Evolutionary conservation across 164 flowering plant species (phyloP).

Genomic region (Piper longum): DNA sequence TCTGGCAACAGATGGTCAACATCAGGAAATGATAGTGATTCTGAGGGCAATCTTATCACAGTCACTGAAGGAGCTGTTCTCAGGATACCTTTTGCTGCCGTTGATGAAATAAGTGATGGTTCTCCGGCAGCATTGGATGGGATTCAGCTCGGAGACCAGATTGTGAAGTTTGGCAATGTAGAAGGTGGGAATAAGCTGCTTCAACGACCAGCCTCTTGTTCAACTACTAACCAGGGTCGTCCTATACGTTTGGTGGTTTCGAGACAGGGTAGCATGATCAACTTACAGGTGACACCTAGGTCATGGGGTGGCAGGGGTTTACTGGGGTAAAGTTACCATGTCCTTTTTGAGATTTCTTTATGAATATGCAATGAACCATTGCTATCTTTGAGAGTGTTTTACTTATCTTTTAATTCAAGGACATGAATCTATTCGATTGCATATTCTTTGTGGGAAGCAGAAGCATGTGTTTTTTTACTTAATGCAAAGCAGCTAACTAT

Average conservation of each 20-base stretch:
- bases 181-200: slow-evolving; percentile 63
- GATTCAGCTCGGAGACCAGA: slow-evolving; percentile 86
- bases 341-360: background rate
- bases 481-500: too few relatives aligned
- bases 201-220: slow-evolving; percentile 63
- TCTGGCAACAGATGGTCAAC: slow-evolving; percentile 12
- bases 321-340: slow-evolving; percentile 48
- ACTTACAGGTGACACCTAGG: slow-evolving; percentile 67
- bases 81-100: slow-evolving; percentile 61
- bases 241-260: slow-evolving; percentile 32
- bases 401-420: background rate
- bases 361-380: background rate
- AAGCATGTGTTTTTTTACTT: too few relatives aligned
- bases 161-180: slow-evolving; percentile 78
- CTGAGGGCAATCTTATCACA: slow-evolving; percentile 15
- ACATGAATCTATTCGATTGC: background rate
- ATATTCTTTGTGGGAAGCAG: too few relatives aligned
- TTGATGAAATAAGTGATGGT: slow-evolving; percentile 79
- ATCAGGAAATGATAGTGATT: slow-evolving; percentile 11
- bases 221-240: slow-evolving; percentile 47
- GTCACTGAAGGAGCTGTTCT: slow-evolving; percentile 38
- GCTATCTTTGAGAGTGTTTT: background rate
- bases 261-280: slow-evolving; percentile 62
- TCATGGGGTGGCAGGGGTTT: slow-evolving; percentile 81
- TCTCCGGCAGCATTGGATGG: slow-evolving; percentile 97